Conservation (phyloP, 345 rosid genomes). For the Eutrema heterophyllum region DNA sequence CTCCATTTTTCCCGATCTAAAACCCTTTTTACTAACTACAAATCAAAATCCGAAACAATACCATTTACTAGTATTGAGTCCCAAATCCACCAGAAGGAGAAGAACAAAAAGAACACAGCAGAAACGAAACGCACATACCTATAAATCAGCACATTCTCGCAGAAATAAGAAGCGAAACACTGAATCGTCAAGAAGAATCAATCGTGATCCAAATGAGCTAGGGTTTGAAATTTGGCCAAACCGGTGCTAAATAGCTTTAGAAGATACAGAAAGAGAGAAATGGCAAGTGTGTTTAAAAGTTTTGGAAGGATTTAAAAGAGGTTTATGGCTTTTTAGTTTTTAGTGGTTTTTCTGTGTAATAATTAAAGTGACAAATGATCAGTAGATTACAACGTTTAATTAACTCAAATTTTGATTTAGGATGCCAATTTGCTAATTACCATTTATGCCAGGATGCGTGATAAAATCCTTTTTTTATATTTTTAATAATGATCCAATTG, state of each 20-base stretch:
- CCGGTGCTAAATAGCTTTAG: constrained; percentile 6
- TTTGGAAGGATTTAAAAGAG: constrained; percentile 19
- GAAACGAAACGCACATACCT: neutral
- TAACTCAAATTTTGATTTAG: neutral
- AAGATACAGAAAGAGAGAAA: constrained; percentile 1
- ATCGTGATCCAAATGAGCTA: neutral
- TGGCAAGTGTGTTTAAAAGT: neutral
- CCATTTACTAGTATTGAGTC: neutral
- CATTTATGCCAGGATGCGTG: neutral
- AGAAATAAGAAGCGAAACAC: neutral
- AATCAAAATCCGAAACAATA: neutral
- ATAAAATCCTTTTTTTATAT: neutral
- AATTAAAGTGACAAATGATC: neutral
- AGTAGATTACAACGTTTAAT: neutral
- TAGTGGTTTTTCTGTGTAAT: neutral
- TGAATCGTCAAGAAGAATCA: neutral
- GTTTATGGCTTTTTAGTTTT: constrained; percentile 9
- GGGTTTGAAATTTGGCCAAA: neutral
- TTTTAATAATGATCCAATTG: neutral
- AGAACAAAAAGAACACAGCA: neutral
- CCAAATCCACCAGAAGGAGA: neutral
- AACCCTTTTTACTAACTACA: neutral
- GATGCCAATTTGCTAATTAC: neutral
- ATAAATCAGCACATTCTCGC: constrained; percentile 11
- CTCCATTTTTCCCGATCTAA: constrained; percentile 18